These are phyloP conservation scores for Saccharomycopsis fermentans DNA, from an alignment of 805 yeast genomes.

Conservation along the genomic window DNA sequence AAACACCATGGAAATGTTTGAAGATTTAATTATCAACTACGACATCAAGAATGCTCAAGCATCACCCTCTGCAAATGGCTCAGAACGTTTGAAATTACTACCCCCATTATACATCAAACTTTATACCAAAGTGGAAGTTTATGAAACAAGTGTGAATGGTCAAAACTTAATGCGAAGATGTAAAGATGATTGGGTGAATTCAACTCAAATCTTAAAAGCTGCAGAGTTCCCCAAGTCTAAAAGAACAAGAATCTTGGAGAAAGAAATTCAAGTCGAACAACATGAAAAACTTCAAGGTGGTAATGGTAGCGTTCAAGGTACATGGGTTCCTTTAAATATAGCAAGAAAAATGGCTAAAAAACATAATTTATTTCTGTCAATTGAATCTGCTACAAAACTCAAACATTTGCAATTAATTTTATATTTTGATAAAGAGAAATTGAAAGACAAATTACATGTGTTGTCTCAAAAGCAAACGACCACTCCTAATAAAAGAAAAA, in stretches of 20 bases:
- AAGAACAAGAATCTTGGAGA: conserved; percentile 65
- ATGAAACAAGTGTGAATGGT: conserved; percentile 56
- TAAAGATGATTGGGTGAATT: conserved; percentile 88
- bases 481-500: neutral
- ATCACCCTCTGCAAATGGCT: neutral
- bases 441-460: conserved; percentile 37
- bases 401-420: conserved; percentile 37
- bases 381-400: conserved; percentile 22
- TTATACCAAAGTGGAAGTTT: conserved; percentile 42
- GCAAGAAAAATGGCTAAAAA: conserved; percentile 49
- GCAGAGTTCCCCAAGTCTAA: conserved; percentile 73
- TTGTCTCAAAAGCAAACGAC: conserved; percentile 28
- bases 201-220: conserved; percentile 71
- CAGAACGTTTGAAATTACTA: neutral
- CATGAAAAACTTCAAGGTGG: conserved; percentile 83
- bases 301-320: conserved; percentile 76
- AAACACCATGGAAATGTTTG: neutral
- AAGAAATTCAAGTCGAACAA: conserved; percentile 55
- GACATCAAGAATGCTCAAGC: neutral
- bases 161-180: conserved; percentile 84
- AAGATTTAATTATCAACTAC: neutral
- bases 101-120: conserved; percentile 32
- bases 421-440: neutral
- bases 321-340: conserved; percentile 68
- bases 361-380: conserved; percentile 26